Evolutionary conservation across 495 filamentous ascomycete species (phyloP), one percentile per base, ranked within the genome.

Genomic region (Xylaria telfairii): DNA sequence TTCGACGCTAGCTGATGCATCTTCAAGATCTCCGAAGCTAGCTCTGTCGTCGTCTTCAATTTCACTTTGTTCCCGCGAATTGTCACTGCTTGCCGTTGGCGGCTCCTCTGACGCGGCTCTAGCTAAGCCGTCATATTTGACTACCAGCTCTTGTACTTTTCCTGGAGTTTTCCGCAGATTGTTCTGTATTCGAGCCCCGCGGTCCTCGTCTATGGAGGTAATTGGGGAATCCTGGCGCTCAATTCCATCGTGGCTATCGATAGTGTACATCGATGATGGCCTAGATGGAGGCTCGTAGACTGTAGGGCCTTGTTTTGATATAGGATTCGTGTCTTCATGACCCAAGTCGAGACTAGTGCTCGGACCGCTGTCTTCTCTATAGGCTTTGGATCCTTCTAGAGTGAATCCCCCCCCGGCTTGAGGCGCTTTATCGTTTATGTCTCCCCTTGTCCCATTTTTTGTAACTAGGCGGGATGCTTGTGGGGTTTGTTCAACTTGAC

Each of bases 21-120:
- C 86, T 54, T 85, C 85, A 71, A 89, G 88, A 59, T 89, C 84
- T 6, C 83, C 85, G 72, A 86, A 86, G 34, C 85, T 84, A n/a
- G 73, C 81, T 41, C 76, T 80, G 1, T 82, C 79, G 56, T 59
- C 61, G 30, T 57, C 47, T 63, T 68, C 67, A 21, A 6, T 13
- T 5, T 42, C 24, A 15, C 57, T 54, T 41, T 10, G 71, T 28
- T 68, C 71, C 24, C 53, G 62, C 24, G 71, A 69, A 56, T 73
- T 28, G 37, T 61, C 69, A 56, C 69, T 41, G 47, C 44, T 30
- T 46, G 24, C 37, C 9, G 70, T n/a, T 5, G 71, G 67, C 30
- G 70, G 73, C 34, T 85, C 81, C 46, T 81, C 72, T 19, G 77
- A 81, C 17, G 68, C 72, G 21, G 75, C 62, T 65, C 78, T 81